These are phyloP conservation scores for Naganishia vishniacii DNA, from an alignment of 768 basidiomycete genomes.

Conservation along the genomic window DNA sequence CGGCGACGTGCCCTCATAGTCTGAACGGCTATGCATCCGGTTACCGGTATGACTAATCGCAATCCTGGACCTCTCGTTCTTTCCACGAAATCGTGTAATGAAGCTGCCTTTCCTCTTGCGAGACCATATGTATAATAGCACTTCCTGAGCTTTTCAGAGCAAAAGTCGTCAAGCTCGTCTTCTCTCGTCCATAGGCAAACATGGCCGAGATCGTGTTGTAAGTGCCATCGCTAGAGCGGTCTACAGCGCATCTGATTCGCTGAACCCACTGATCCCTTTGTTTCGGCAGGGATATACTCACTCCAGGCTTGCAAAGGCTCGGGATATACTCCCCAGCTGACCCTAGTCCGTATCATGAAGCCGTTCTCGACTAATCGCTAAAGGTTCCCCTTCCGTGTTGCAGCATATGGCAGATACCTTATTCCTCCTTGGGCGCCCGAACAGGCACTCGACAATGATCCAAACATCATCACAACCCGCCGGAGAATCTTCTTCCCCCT, in stretches of 20 bases:
- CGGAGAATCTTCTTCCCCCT: conserved; percentile 45
- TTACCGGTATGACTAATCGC: too few species aligned
- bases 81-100: too few species aligned
- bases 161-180: too few species aligned
- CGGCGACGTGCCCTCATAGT: too few species aligned
- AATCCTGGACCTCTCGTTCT: too few species aligned
- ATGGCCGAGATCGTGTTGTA: conserved; percentile 6
- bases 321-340: conserved; percentile 45
- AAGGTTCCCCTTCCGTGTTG: conserved; percentile 11
- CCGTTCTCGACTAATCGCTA: not conserved
- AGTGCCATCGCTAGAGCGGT: too few species aligned
- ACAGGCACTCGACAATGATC: conserved; percentile 36
- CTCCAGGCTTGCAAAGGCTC: conserved; percentile 38
- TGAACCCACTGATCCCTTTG: conserved; percentile 2
- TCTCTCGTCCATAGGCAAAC: not conserved
- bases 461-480: conserved; percentile 34
- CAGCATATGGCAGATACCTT: conserved; percentile 47
- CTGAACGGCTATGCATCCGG: too few species aligned
- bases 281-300: conserved; percentile 40
- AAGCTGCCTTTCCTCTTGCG: too few species aligned
- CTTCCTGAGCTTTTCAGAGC: too few species aligned
- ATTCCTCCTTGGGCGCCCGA: conserved; percentile 43
- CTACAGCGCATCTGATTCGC: too few species aligned
- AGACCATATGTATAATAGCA: too few species aligned
- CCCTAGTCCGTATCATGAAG: conserved; percentile 33